Conservation (phyloP, 306 rosid genomes). For the Mucuna pruriens region DNA sequence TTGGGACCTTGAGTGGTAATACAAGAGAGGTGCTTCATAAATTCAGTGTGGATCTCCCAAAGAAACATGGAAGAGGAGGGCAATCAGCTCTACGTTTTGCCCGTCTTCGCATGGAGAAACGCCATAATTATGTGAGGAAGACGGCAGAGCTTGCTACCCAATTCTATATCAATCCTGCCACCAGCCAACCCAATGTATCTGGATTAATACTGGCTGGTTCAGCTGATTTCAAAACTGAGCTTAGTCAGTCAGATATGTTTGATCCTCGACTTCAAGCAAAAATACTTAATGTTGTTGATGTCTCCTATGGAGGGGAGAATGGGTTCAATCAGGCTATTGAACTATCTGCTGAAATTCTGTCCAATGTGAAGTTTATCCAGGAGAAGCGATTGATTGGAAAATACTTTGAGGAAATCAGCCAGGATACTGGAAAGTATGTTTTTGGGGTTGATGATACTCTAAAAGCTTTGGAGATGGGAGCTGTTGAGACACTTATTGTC, state of each 20-base stretch:
- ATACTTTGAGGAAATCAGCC: slow-evolving; percentile 93
- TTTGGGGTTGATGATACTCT: slow-evolving; percentile 91
- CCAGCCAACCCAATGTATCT: slow-evolving; percentile 91
- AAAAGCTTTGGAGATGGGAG: slow-evolving; percentile 88
- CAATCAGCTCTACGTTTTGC: slow-evolving; percentile 92
- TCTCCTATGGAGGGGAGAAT: slow-evolving; percentile 89
- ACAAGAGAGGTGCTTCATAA: slow-evolving; percentile 91
- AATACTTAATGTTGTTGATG: slow-evolving; percentile 85
- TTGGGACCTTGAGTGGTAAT: slow-evolving; percentile 90
- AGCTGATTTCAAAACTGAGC: slow-evolving; percentile 93
- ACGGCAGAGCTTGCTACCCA: slow-evolving; percentile 96
- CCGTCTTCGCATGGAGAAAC: slow-evolving; percentile 96
- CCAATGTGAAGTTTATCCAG: slow-evolving; percentile 90
- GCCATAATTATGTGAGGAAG: slow-evolving; percentile 90
- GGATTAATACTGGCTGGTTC: slow-evolving; percentile 91
- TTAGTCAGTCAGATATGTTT: slow-evolving; percentile 96
- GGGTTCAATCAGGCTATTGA: slow-evolving; percentile 93
- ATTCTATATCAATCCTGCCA: slow-evolving; percentile 79
- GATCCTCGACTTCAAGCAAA: slow-evolving; percentile 90
- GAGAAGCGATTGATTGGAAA: slow-evolving; percentile 89
- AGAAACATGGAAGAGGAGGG: slow-evolving; percentile 95
- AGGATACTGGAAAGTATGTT: slow-evolving; percentile 94
- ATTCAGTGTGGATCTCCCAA: slow-evolving; percentile 89
- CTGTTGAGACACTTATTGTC: slow-evolving; percentile 88
- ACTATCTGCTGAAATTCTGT: slow-evolving; percentile 76